Evolutionary conservation across 176 grass and related monocot genomes (phyloP).

Genomic region (Carex pumila): DNA sequence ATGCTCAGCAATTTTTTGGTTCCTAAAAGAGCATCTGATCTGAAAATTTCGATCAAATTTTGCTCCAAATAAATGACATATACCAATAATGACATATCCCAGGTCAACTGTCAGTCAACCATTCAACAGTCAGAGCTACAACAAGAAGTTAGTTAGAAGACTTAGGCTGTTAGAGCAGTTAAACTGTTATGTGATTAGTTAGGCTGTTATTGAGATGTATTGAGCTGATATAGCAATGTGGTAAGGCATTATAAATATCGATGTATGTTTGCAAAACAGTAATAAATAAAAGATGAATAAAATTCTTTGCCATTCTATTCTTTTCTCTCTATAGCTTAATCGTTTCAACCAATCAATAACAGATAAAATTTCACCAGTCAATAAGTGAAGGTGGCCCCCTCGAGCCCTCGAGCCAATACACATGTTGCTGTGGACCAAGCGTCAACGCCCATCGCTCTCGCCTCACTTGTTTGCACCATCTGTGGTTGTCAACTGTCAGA

Average conservation of each 20-base stretch:
- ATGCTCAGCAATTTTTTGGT: not conserved
- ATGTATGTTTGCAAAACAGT: too few relatives aligned
- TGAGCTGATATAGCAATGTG: too few relatives aligned
- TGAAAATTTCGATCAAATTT: not conserved
- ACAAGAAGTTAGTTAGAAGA: too few relatives aligned
- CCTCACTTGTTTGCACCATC: not conserved
- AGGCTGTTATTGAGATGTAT: too few relatives aligned
- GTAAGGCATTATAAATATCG: too few relatives aligned
- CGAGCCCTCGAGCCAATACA: not conserved
- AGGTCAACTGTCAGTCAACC: too few relatives aligned
- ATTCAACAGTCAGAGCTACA: too few relatives aligned
- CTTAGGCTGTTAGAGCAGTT: too few relatives aligned
- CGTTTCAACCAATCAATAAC: not conserved
- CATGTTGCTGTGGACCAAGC: not conserved
- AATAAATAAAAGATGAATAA: too few relatives aligned
- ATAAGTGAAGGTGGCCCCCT: constrained; percentile 15
- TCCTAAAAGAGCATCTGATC: not conserved
- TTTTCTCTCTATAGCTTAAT: too few relatives aligned
- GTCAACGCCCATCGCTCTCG: not conserved
- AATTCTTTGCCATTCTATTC: too few relatives aligned
- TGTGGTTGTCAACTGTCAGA: not conserved
- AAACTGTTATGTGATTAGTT: too few relatives aligned
- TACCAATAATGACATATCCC: not conserved
- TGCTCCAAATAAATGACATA: not conserved
- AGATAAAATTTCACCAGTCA: constrained; percentile 13